phyloP scores from a whole-genome alignment of 768 basidiomycete species.

The Pisolithus microcarpus region DNA sequence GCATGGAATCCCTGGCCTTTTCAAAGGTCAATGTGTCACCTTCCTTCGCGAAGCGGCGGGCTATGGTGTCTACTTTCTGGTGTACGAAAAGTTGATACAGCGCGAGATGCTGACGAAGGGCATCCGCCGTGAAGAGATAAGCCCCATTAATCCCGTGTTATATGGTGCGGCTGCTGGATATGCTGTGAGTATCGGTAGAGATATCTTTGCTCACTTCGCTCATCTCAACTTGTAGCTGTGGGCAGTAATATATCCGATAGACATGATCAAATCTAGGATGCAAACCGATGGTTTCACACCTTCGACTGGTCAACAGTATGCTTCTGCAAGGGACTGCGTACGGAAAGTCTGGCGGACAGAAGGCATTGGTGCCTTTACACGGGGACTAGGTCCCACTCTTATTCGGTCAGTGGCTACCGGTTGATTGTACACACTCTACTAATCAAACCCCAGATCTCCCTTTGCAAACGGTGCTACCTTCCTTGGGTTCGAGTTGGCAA shows the following conservation, averaged over 20 bases:
- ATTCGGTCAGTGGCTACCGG: constrained; percentile 56
- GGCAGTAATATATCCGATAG: constrained; percentile 92
- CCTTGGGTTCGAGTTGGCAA: constrained; percentile 91
- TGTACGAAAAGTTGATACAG: constrained; percentile 89
- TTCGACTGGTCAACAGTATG: constrained; percentile 74
- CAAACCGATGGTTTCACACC: constrained; percentile 87
- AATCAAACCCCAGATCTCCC: constrained; percentile 59
- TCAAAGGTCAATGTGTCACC: constrained; percentile 89
- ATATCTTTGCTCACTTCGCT: constrained; percentile 3
- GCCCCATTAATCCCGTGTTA: constrained; percentile 66
- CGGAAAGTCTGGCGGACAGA: constrained; percentile 77
- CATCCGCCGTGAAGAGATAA: constrained; percentile 70
- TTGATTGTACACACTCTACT: constrained; percentile 2
- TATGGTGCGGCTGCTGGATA: constrained; percentile 93
- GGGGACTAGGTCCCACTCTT: constrained; percentile 87
- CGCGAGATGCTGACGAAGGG: constrained; percentile 70
- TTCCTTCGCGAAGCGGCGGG: constrained; percentile 76
- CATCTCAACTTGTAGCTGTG: constrained; percentile 49
- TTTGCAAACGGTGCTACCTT: constrained; percentile 98
- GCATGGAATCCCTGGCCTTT: constrained; percentile 78
- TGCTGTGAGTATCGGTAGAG: constrained; percentile 46
- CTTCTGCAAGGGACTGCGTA: constrained; percentile 75
- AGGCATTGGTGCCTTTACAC: constrained; percentile 79
- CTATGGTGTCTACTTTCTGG: constrained; percentile 85
- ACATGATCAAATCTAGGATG: constrained; percentile 94